These are phyloP conservation scores for Bullera alba DNA, from an alignment of 768 basidiomycete species.

Conservation along the genomic window DNA sequence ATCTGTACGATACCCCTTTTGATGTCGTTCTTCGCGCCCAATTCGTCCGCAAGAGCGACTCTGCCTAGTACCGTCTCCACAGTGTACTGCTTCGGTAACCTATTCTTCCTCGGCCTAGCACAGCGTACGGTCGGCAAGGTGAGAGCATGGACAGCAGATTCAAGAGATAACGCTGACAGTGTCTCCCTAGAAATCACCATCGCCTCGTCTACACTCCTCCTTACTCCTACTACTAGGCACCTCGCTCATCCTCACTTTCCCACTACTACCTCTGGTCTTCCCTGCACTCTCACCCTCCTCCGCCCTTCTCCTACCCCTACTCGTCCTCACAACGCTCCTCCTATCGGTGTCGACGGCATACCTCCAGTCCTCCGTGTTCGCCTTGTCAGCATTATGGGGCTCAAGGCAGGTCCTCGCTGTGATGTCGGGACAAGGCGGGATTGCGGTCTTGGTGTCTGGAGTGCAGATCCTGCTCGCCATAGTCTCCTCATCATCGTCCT, in stretches of 20 bases:
- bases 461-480: constrained; percentile 61
- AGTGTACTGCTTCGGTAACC: constrained; percentile 58
- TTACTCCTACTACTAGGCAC: constrained; percentile 51
- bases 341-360: constrained; percentile 65
- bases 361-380: constrained; percentile 68
- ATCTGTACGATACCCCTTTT: constrained; percentile 84
- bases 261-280: constrained; percentile 54
- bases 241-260: constrained; percentile 53
- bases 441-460: constrained; percentile 70
- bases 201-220: constrained; percentile 20
- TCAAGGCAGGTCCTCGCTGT: constrained; percentile 61
- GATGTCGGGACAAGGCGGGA: constrained; percentile 77
- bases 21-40: constrained; percentile 56
- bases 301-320: constrained; percentile 60
- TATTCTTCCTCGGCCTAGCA: constrained; percentile 62
- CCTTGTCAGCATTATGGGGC: constrained; percentile 75
- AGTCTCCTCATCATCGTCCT: constrained; percentile 13
- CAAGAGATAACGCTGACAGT: not conserved
- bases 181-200: constrained; percentile 23
- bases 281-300: constrained; percentile 59
- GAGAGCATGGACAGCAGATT: not conserved
- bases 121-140: constrained; percentile 50
- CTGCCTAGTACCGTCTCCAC: constrained; percentile 65
- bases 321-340: constrained; percentile 56
- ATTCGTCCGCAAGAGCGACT: constrained; percentile 55